Evolutionary conservation across 1,139 yeast genomes (phyloP), one percentile per base, ranked within the genome.

Genomic region (Protomyces inouyei): DNA sequence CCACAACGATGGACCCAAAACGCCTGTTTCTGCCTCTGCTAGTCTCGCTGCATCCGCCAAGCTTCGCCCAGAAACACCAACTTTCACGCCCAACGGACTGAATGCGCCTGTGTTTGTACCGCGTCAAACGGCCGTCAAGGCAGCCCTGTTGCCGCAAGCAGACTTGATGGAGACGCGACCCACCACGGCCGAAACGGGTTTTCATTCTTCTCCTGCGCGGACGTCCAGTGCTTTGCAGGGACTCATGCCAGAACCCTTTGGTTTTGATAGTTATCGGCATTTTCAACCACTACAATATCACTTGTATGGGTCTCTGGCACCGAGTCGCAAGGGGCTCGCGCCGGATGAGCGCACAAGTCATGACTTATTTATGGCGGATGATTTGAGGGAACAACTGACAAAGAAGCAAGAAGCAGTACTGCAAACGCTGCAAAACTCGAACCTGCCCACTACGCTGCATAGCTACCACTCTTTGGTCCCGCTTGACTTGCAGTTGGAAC

Each of bases 381-480:
- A 87, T 56, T 73, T 92, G 61, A 81, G 98, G 69, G 93, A 88
- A 72, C 77, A 80, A 8, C 78, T 93, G 56, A 88, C 86, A 66
- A 81, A 81, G 70, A 87, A 85, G 71, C 89, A 89, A 73, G 95
- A 88, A 72, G 95, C 95, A 8, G 83, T 93, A 2, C 78, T 91
- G 68, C 92, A 88, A 73, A 81, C 85, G 0, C 74, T 88, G 64
- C 82, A 84, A 1, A 82, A 83, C 55, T 82, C 88, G 51, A 80
- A 80, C 59, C 76, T 89, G 55, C 96, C 96, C 0, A 87, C 85
- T 43, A 83, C 83, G 68, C 87, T 93, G n/a, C 87, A 87, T 67
- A 84, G 82, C 16, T 93, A 91, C 75, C 96, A 90, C 75, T 86
- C 95, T 18, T 79, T 93, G 66, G 93, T 88, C 45, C 97, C 97